Evolutionary conservation across 352 stramenopile genomes (phyloP).

Genomic region (Bremia lactucae): DNA sequence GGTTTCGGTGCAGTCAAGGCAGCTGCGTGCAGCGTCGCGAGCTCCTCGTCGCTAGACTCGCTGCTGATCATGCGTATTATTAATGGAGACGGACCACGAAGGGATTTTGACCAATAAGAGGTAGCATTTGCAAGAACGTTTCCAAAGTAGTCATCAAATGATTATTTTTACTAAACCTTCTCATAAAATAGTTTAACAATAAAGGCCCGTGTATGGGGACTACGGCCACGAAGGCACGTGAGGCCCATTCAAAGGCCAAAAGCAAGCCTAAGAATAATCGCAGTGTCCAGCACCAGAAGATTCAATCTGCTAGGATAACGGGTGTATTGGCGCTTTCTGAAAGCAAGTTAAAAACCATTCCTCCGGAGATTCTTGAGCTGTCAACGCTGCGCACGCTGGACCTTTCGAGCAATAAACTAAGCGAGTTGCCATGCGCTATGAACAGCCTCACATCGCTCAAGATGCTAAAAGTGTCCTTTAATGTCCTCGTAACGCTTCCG

Average conservation of each 20-base stretch:
- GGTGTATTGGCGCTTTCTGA: conserved; percentile 59
- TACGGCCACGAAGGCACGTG: conserved; percentile 46
- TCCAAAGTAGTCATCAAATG: too few species aligned
- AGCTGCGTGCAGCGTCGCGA: conserved; percentile 51
- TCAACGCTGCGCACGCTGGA: conserved; percentile 54
- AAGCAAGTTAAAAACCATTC: conserved; percentile 71
- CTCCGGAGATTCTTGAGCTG: conserved; percentile 40
- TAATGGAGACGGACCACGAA: conserved; percentile 7
- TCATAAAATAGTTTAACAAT: too few species aligned
- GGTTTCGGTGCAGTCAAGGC: conserved; percentile 19
- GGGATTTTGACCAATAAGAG: conserved; percentile 7
- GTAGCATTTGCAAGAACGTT: too few species aligned
- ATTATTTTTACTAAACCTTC: too few species aligned
- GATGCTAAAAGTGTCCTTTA: conserved; percentile 63
- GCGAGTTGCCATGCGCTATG: conserved; percentile 32
- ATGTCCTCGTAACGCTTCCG: conserved; percentile 43
- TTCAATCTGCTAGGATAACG: conserved; percentile 43
- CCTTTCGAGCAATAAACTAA: conserved; percentile 56
- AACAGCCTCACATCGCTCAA: conserved; percentile 39
- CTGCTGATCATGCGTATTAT: conserved; percentile 66
- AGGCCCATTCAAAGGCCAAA: conserved; percentile 55
- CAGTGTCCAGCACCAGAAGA: conserved; percentile 69
- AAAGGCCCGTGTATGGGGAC: too few species aligned
- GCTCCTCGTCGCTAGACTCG: conserved; percentile 83
- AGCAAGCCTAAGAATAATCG: conserved; percentile 77